Evolutionary conservation across 495 filamentous ascomycete species (phyloP), one percentile per base, ranked within the genome.

Genomic region (Penicillium lagena): DNA sequence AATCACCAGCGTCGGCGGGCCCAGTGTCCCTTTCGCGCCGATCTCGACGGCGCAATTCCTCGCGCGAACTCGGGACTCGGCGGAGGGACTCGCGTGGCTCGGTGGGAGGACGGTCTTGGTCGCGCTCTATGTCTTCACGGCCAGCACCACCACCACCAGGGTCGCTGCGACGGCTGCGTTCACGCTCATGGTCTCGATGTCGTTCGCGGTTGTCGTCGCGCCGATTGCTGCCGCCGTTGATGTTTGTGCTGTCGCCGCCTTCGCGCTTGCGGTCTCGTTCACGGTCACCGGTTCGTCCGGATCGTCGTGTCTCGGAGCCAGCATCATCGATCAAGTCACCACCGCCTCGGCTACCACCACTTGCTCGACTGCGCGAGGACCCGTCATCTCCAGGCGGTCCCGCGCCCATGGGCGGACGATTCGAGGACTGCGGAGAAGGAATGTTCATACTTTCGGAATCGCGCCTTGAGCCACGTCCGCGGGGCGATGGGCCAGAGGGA

Each of bases 41-140:
- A 14, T 73, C 70, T 42, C 70, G 63, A n/a, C 64, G 62, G 40
- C 68, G 52, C 31, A 59, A 52, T 34, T 71, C 70, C 30, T 73
- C 70, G 29, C 70, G 68, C 4, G 60, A 50, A 22, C 63, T 59
- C 7, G 58, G 47, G 1, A 53, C 62, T 12, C 68, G 61, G 12
- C 70, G 68, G 15, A 61, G 50, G 9, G 42, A 50, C 39, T 69
- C 64, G 31, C 65, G 61, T 13, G 61, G 55, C 17, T 69, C 65
- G 28, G 36, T 29, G 22, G 22, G 22, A 7, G 45, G 35, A 33
- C 49, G 46, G 9, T 45, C 41, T 40, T 12, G 32, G n/a, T 34
- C 52, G 32, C 51, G 51, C 9, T 63, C 66, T 2, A 58, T 63
- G 5, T 69, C 66, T 28, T 70, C 68, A 9, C 62, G 61, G 33